These are phyloP conservation scores for Talaromyces sp. DNA, from an alignment of 2,329 filamentous ascomycete species.

Conservation along the genomic window DNA sequence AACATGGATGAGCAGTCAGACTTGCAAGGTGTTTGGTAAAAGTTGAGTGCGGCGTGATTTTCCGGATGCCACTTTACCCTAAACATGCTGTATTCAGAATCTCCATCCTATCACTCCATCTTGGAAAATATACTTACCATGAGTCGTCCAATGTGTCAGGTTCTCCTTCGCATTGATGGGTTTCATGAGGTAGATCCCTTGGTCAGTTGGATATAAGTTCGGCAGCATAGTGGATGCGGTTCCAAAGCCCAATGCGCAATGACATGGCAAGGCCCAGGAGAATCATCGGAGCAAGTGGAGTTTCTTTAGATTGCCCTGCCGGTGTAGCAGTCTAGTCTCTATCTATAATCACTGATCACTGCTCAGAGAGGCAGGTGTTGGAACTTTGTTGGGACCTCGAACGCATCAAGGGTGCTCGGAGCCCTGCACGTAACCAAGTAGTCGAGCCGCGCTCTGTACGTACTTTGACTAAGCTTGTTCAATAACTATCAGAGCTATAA, in stretches of 20 bases:
- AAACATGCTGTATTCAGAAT: background rate
- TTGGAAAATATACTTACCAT: background rate
- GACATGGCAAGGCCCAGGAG: background rate
- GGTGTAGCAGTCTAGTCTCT: background rate
- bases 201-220: background rate
- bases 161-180: background rate
- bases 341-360: background rate
- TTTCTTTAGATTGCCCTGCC: background rate
- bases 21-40: background rate
- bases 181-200: background rate
- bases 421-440: background rate
- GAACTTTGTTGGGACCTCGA: background rate
- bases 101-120: background rate
- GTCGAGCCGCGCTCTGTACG: background rate
- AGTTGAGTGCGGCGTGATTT: background rate
- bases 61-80: background rate
- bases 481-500: background rate
- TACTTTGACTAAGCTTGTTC: background rate
- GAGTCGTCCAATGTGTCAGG: background rate
- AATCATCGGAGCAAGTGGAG: conserved; percentile 1
- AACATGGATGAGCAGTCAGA: background rate
- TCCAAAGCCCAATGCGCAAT: background rate
- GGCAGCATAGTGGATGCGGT: background rate
- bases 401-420: background rate
- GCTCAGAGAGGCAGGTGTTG: conserved; percentile 4